Percentiles rank a stretch among this genome's conserved stretches.
Evolutionary conservation across 1,139 yeast species (phyloP).

Genomic region (Debaryomyces nepalensis): DNA sequence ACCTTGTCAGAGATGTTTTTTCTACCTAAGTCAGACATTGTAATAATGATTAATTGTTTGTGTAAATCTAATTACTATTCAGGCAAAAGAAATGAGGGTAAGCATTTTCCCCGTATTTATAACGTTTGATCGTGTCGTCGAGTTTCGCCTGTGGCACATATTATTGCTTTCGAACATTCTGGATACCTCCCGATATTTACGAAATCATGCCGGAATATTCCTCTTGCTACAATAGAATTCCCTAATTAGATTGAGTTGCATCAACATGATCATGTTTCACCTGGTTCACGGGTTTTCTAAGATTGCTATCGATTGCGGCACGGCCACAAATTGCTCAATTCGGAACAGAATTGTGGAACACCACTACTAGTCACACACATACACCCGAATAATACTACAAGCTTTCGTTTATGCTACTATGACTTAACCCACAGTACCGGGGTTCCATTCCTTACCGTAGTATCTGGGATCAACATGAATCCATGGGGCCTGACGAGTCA

Average conservation of each 20-base stretch:
- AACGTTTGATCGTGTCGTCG: not conserved
- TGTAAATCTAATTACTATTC: too few relatives aligned
- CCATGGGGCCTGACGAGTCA: conserved; percentile 3
- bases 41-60: conserved; percentile 8
- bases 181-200: not conserved
- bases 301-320: conserved; percentile 7
- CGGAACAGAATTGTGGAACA: too few relatives aligned
- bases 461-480: too few relatives aligned
- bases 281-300: not conserved
- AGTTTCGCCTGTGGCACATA: not conserved
- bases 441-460: too few relatives aligned
- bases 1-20: conserved; percentile 72
- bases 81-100: too few relatives aligned
- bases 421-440: too few relatives aligned
- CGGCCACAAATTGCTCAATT: conserved; percentile 1
- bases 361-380: too few relatives aligned
- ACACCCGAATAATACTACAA: too few relatives aligned
- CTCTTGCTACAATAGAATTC: conserved; percentile 2
- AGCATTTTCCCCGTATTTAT: conserved; percentile 8
- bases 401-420: too few relatives aligned
- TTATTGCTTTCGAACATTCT: conserved; percentile 9
- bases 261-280: conserved; percentile 4
- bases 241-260: not conserved
- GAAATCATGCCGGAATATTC: not conserved
- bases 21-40: conserved; percentile 81